Conservation (phyloP, 345 rosid genomes). For the Zanthoxylum bungeanum region DNA sequence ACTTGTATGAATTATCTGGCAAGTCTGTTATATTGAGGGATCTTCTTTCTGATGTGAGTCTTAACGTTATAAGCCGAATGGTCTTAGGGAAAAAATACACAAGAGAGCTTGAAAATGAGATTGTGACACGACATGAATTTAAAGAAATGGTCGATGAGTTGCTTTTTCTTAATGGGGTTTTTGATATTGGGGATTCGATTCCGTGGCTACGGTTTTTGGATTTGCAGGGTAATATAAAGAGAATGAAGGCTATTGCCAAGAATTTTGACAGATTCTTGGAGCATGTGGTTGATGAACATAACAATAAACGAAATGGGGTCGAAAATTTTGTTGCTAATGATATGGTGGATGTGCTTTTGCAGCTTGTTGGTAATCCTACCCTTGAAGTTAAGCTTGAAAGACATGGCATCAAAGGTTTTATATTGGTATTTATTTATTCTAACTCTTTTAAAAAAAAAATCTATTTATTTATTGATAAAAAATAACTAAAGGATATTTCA, state of each 20-base stretch:
- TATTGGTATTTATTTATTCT: slow-evolving; percentile 34
- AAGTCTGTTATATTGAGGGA: slow-evolving; percentile 33
- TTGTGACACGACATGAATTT: slow-evolving; percentile 52
- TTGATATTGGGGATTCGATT: slow-evolving; percentile 63
- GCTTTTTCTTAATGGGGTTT: slow-evolving; percentile 54
- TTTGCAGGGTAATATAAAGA: slow-evolving; percentile 59
- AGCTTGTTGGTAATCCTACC: slow-evolving; percentile 36
- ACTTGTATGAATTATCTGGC: slow-evolving; percentile 19
- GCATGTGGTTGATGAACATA: slow-evolving; percentile 57
- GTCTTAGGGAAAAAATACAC: slow-evolving; percentile 66
- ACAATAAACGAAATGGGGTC: slow-evolving; percentile 24
- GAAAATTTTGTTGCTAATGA: slow-evolving; percentile 46
- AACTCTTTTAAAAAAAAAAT: background rate
- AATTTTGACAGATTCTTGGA: slow-evolving; percentile 59
- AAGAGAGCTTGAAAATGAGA: slow-evolving; percentile 20
- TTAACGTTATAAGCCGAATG: slow-evolving; percentile 61
- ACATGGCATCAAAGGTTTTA: slow-evolving; percentile 55
- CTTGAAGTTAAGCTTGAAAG: slow-evolving; percentile 51
- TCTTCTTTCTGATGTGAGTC: slow-evolving; percentile 36
- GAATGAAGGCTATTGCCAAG: slow-evolving; percentile 57
- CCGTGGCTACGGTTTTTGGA: slow-evolving; percentile 57
- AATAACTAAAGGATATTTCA: too few species aligned
- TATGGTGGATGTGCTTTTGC: slow-evolving; percentile 64
- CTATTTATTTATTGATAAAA: background rate
- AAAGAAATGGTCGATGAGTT: too few species aligned